Conservation (phyloP, 768 basidiomycete genomes). For the Leccinellum luteum region DNA sequence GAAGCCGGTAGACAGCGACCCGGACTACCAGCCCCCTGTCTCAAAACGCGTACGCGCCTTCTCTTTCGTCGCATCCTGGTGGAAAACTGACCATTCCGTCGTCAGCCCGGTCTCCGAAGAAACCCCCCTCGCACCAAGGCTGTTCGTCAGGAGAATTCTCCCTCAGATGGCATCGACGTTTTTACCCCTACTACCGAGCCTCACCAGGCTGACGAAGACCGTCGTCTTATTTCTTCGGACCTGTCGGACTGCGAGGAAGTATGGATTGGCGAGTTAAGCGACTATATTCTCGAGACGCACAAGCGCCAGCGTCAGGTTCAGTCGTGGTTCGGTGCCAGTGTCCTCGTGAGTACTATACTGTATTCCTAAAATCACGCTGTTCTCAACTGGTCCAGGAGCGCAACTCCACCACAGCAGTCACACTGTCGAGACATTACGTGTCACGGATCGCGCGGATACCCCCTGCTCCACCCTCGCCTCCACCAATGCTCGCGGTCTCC, state of each 20-base stretch:
- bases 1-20: slow-evolving; percentile 44
- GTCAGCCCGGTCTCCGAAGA: slow-evolving; percentile 42
- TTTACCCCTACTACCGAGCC: slow-evolving; percentile 18
- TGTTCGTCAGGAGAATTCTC: slow-evolving; percentile 27
- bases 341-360: slow-evolving; percentile 45
- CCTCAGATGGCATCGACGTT: slow-evolving; percentile 22
- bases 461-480: slow-evolving; percentile 39
- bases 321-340: slow-evolving; percentile 67
- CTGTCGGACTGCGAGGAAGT: slow-evolving; percentile 78
- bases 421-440: slow-evolving; percentile 35
- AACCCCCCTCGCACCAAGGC: slow-evolving; percentile 40
- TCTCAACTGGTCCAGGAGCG: slow-evolving; percentile 52
- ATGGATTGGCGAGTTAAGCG: slow-evolving; percentile 67
- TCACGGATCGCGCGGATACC: slow-evolving; percentile 47
- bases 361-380: not conserved
- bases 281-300: slow-evolving; percentile 70
- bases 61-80: not conserved
- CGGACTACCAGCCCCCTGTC: slow-evolving; percentile 50
- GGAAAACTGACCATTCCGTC: not conserved
- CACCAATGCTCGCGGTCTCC: slow-evolving; percentile 28
- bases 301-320: slow-evolving; percentile 72
- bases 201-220: slow-evolving; percentile 39
- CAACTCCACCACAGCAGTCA: slow-evolving; percentile 57
- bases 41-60: slow-evolving; percentile 52
- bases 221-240: slow-evolving; percentile 63